Conservation (phyloP, 768 basidiomycete species). For the Rhodocollybia butyracea region DNA sequence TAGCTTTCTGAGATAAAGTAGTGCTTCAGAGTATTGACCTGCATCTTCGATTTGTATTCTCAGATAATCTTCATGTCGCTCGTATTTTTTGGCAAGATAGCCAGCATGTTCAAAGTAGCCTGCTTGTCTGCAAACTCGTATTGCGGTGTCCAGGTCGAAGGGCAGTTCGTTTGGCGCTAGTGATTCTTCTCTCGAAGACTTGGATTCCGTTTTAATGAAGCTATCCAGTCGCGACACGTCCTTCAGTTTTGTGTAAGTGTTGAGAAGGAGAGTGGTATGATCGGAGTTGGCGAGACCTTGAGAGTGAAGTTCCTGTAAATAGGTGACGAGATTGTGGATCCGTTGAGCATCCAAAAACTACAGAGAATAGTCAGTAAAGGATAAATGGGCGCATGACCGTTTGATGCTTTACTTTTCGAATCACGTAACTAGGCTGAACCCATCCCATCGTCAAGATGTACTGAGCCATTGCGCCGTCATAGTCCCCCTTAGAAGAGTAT, state of each 20-base stretch:
- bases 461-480: constrained; percentile 90
- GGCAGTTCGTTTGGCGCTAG: constrained; percentile 64
- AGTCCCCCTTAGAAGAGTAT: constrained; percentile 80
- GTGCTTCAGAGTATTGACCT: constrained; percentile 74
- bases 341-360: constrained; percentile 96
- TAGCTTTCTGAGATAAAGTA: constrained; percentile 74
- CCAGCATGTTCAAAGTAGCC: constrained; percentile 94
- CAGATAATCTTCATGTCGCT: constrained; percentile 89
- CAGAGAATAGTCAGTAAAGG: neutral
- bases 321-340: constrained; percentile 92
- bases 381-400: neutral
- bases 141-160: constrained; percentile 96
- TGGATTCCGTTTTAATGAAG: constrained; percentile 88
- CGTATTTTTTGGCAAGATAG: constrained; percentile 90
- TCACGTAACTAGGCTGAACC: constrained; percentile 92
- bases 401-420: constrained; percentile 70
- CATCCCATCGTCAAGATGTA: constrained; percentile 88
- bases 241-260: constrained; percentile 96
- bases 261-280: constrained; percentile 93
- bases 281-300: constrained; percentile 90
- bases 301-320: constrained; percentile 92
- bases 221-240: constrained; percentile 84
- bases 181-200: constrained; percentile 34
- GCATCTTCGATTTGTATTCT: constrained; percentile 94
- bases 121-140: constrained; percentile 93